Percentiles rank a stretch among this genome's conserved stretches.
phyloP scores from a whole-genome alignment of 768 basidiomycete genomes.

The Asterophora parasitica region DNA sequence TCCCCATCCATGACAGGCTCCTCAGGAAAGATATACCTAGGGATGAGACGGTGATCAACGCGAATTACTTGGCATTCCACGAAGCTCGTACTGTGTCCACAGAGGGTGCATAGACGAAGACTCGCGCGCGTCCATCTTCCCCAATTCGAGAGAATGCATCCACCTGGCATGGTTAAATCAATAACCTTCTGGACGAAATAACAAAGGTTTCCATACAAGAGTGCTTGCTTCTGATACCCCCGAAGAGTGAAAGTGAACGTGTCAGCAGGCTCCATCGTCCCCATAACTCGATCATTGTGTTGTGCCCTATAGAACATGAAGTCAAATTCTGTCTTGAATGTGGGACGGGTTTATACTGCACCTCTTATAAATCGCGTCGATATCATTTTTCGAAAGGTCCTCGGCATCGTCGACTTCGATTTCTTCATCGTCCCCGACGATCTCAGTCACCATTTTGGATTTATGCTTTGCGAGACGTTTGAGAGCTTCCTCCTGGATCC shows the following conservation, averaged over 20 bases:
- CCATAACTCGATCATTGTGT: conserved; percentile 68
- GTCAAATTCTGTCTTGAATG: neutral
- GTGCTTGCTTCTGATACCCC: conserved; percentile 91
- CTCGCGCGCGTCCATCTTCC: conserved; percentile 63
- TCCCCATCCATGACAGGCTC: conserved; percentile 46
- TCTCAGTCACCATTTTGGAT: conserved; percentile 50
- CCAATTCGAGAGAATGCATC: conserved; percentile 87
- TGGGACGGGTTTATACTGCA: conserved; percentile 26
- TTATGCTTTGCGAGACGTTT: conserved; percentile 36
- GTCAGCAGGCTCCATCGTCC: conserved; percentile 75
- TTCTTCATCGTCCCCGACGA: conserved; percentile 79
- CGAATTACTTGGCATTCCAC: neutral
- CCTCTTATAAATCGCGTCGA: conserved; percentile 84
- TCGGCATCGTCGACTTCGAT: conserved; percentile 82
- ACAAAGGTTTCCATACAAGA: conserved; percentile 44
- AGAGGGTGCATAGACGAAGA: conserved; percentile 82
- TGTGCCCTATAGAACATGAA: conserved; percentile 58
- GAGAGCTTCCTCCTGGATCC: conserved; percentile 34
- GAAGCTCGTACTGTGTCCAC: conserved; percentile 72
- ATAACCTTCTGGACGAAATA: neutral
- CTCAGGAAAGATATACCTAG: conserved; percentile 70
- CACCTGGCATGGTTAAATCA: conserved; percentile 46
- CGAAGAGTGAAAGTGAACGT: conserved; percentile 74
- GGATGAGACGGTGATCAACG: conserved; percentile 8
- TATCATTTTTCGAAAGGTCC: conserved; percentile 74